Base-by-base conservation (phyloP, 306 rosid genomes). In the Prunus mume region DNA sequence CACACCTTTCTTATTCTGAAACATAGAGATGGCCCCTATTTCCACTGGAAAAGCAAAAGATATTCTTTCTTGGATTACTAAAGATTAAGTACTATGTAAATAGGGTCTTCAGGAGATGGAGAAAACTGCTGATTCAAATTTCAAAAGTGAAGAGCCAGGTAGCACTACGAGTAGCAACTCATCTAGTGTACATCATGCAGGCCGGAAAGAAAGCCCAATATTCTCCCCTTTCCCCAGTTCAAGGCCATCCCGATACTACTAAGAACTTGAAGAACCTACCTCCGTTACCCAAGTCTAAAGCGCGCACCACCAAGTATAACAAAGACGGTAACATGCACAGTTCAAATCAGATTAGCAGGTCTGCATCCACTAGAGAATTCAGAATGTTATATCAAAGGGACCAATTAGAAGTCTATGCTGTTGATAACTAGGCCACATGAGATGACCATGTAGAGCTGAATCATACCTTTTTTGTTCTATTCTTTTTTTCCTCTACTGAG, bases 331-430 rank as follows among this genome's bases (percentile, higher is more conserved):
- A 30, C 85, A 65, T 71, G 45, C 75, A 81, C 83, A 80, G 65
- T 78, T 67, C 82, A 38, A 78, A 75, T 58, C 88, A 68, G 41
- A 69, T 83, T 71, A 82, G 76, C 72, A 91, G 90, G 90, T 91
- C 93, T 51, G 67, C 83, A 73, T 87, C 96, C 74, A 83, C 90
- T 12, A 83, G 94, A 90, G 97, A 91, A 74, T 87, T 83, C 65
- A 87, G 87, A 84, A 81, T 67, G 72, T 56, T 68, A 25, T 63
- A 57, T 75, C 38, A 22, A 46, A 81, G 82, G 63, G 77, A 85
- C 68, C 84, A 56, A 50, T 73, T 91, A 43, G 79, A 82, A 38
- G 69, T 79, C 43, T 79, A 78, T 47, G 83, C 81, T 17, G 61
- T 73, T 81, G 82, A 82, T 77, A 80, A 65, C 49, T 73, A 79